Evolutionary conservation across 2,329 filamentous ascomycete species (phyloP).

Genomic region (Stagonosporopsis chrysanthemi): DNA sequence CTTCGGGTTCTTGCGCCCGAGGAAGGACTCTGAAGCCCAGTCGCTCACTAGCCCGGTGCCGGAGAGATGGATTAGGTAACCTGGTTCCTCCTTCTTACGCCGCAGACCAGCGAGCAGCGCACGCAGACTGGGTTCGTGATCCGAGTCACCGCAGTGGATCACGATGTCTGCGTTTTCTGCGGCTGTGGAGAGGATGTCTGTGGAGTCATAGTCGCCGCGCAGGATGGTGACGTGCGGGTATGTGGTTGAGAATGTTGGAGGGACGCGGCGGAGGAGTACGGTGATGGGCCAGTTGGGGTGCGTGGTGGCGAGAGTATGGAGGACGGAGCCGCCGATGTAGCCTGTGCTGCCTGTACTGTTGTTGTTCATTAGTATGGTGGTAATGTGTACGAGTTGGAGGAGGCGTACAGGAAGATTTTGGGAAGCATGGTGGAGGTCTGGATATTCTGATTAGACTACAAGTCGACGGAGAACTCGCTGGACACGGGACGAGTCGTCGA

Average conservation of each 20-base stretch:
- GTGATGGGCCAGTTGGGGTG: conserved; percentile 59
- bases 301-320: conserved; percentile 54
- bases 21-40: conserved; percentile 45
- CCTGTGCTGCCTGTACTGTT: conserved; percentile 60
- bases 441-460: not conserved
- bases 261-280: conserved; percentile 53
- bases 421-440: conserved; percentile 32
- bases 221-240: conserved; percentile 57
- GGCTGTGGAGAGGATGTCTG: conserved; percentile 54
- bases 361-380: not conserved
- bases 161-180: conserved; percentile 60
- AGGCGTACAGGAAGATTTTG: conserved; percentile 36
- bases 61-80: conserved; percentile 61
- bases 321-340: conserved; percentile 62
- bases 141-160: conserved; percentile 44
- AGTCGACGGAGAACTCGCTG: not conserved
- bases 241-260: conserved; percentile 37
- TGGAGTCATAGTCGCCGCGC: conserved; percentile 58
- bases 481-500: too few relatives aligned
- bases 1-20: conserved; percentile 43
- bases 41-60: conserved; percentile 63
- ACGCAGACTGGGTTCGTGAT: conserved; percentile 42
- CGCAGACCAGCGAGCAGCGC: conserved; percentile 62
- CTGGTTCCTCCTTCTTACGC: conserved; percentile 49
- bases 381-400: not conserved